Conservation (phyloP, 768 basidiomycete species). For the Lentinula lateritia region DNA sequence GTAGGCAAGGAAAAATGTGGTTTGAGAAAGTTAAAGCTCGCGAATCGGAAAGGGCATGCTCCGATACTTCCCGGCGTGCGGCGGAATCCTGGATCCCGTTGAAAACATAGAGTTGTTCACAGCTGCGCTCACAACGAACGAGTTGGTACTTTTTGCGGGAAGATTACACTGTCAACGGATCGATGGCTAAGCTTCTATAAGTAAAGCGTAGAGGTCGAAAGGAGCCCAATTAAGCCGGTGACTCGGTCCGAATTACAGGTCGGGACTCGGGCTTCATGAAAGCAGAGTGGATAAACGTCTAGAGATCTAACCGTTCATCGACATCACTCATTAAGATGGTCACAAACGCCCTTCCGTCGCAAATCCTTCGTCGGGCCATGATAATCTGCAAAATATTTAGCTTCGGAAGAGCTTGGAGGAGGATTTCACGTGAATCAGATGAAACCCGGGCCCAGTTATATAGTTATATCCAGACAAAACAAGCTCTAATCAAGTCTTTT, state of each 20-base stretch:
- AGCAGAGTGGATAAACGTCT: too few relatives aligned
- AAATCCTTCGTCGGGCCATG: neutral
- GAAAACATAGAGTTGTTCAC: too few relatives aligned
- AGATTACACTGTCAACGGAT: neutral
- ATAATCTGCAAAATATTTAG: neutral
- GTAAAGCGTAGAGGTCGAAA: neutral
- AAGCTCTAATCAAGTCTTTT: neutral
- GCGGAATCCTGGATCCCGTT: neutral
- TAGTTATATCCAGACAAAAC: neutral
- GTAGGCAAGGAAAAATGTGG: neutral
- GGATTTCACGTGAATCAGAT: neutral
- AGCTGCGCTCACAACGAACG: neutral
- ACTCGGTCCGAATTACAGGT: neutral
- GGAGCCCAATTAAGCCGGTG: neutral
- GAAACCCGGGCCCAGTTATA: neutral
- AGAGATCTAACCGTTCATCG: too few relatives aligned
- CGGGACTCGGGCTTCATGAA: neutral
- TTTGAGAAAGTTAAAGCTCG: neutral
- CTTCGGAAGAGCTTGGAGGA: neutral
- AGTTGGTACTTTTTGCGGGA: neutral
- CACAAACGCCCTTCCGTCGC: too few relatives aligned
- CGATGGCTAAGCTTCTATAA: neutral
- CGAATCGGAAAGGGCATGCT: neutral
- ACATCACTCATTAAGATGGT: too few relatives aligned
- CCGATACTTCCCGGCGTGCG: slow-evolving; percentile 2